phyloP scores from a whole-genome alignment of 192 early-diverging fungal genomes.

The Coemansia umbellata region DNA sequence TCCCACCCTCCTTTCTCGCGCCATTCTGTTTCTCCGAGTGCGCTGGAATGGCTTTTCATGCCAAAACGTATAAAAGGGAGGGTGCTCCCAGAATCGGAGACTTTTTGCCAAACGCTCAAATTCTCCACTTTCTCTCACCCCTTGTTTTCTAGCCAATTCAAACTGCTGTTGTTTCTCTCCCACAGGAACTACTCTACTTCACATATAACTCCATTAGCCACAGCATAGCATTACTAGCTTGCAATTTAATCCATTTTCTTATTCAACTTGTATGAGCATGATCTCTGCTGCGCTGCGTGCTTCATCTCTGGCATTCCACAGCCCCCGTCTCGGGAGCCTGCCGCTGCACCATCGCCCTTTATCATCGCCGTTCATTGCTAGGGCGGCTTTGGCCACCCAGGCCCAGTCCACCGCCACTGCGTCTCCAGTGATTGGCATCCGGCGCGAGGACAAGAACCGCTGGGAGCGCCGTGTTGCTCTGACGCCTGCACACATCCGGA shows the following conservation, averaged over 20 bases:
- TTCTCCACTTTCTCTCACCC: too few species aligned
- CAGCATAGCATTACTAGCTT: too few species aligned
- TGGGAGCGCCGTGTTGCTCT: slow-evolving; percentile 95
- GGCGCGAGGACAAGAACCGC: slow-evolving; percentile 93
- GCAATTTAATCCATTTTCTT: background rate
- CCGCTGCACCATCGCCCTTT: background rate
- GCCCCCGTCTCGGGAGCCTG: background rate
- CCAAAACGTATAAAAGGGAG: too few species aligned
- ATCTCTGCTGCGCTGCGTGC: slow-evolving; percentile 12
- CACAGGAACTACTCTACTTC: too few species aligned
- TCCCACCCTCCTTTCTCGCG: too few species aligned
- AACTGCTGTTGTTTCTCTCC: too few species aligned
- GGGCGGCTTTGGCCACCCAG: slow-evolving; percentile 14
- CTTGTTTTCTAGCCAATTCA: too few species aligned
- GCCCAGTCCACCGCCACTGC: slow-evolving; percentile 7
- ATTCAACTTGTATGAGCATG: background rate
- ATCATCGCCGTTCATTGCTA: background rate
- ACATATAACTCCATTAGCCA: too few species aligned
- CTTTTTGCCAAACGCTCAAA: too few species aligned
- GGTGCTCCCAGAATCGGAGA: too few species aligned
- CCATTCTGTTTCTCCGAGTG: too few species aligned
- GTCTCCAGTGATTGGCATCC: slow-evolving; percentile 68
- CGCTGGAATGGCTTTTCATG: too few species aligned
- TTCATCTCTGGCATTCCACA: background rate
- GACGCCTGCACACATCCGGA: slow-evolving; percentile 79